A percentile compares a stretch with the other conserved stretches of the same genome.
phyloP scores from a whole-genome alignment of 257 asterid species.

The Rhazya stricta region DNA sequence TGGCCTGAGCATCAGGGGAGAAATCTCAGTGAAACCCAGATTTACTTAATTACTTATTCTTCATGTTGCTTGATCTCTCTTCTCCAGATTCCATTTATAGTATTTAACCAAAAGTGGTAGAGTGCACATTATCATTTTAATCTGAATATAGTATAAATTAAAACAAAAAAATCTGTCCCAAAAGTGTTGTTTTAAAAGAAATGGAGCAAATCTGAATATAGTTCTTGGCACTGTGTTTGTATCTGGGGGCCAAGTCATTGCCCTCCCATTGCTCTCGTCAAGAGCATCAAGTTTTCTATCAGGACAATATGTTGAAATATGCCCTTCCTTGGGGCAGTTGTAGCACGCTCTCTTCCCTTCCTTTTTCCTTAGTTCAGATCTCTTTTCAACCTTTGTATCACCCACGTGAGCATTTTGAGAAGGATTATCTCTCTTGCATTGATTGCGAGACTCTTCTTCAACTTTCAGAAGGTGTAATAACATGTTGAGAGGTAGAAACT shows the following conservation, averaged over 20 bases:
- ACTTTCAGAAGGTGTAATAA: slow-evolving; percentile 44
- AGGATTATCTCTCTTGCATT: slow-evolving; percentile 20
- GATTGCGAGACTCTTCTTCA: slow-evolving; percentile 50
- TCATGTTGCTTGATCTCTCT: too few species aligned
- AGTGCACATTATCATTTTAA: too few species aligned
- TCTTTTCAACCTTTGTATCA: slow-evolving; percentile 22
- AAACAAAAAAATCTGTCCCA: too few species aligned
- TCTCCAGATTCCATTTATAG: too few species aligned
- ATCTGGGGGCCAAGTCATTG: neutral
- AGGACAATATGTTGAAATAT: slow-evolving; percentile 38
- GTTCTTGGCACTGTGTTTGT: neutral
- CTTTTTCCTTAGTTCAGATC: slow-evolving; percentile 22
- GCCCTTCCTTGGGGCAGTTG: slow-evolving; percentile 49
- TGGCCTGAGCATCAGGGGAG: neutral
- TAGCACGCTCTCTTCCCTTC: slow-evolving; percentile 43
- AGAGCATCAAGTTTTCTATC: slow-evolving; percentile 5
- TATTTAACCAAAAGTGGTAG: too few species aligned
- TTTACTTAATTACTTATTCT: neutral
- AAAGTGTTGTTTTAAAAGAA: too few species aligned
- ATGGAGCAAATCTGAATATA: neutral
- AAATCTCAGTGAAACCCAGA: neutral
- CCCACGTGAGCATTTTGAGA: slow-evolving; percentile 15
- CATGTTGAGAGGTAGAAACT: slow-evolving; percentile 32
- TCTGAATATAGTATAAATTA: too few species aligned
- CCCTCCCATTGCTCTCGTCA: neutral